Evolutionary conservation across 768 basidiomycete genomes (phyloP).

Genomic region (Naganishia randhawae): DNA sequence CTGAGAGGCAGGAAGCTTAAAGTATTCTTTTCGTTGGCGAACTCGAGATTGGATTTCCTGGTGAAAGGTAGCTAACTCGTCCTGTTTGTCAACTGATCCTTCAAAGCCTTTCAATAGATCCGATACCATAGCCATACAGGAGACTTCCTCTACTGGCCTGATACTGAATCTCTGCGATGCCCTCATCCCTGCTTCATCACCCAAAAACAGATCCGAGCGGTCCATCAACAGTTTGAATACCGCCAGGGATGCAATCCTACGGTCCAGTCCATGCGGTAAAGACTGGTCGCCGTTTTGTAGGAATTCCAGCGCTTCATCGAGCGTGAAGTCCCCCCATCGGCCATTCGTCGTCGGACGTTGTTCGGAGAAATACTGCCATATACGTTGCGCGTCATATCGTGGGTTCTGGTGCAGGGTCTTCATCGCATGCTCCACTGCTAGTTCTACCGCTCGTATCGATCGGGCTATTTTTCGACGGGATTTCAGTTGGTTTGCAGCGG

Average conservation of each 20-base stretch:
- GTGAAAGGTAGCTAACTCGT: not conserved
- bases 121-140: constrained; percentile 36
- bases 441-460: constrained; percentile 59
- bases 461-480: constrained; percentile 67
- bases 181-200: constrained; percentile 39
- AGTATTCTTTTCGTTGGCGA: constrained; percentile 38
- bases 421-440: constrained; percentile 54
- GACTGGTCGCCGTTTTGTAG: constrained; percentile 48
- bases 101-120: constrained; percentile 28
- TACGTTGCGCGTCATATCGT: constrained; percentile 25
- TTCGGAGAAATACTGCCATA: constrained; percentile 31
- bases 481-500: constrained; percentile 50
- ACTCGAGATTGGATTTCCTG: constrained; percentile 27
- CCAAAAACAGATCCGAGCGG: constrained; percentile 41
- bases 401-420: constrained; percentile 28
- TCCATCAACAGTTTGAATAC: constrained; percentile 38
- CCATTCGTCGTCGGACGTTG: constrained; percentile 49
- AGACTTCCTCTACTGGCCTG: constrained; percentile 36
- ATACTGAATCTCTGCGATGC: constrained; percentile 13
- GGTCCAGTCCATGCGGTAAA: not conserved
- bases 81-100: constrained; percentile 16
- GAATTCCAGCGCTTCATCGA: constrained; percentile 57
- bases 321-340: constrained; percentile 60
- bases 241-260: constrained; percentile 15
- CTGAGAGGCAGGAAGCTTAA: not conserved